phyloP scores from a whole-genome alignment of 495 filamentous ascomycete genomes.

The Xylaria flabelliformis region DNA sequence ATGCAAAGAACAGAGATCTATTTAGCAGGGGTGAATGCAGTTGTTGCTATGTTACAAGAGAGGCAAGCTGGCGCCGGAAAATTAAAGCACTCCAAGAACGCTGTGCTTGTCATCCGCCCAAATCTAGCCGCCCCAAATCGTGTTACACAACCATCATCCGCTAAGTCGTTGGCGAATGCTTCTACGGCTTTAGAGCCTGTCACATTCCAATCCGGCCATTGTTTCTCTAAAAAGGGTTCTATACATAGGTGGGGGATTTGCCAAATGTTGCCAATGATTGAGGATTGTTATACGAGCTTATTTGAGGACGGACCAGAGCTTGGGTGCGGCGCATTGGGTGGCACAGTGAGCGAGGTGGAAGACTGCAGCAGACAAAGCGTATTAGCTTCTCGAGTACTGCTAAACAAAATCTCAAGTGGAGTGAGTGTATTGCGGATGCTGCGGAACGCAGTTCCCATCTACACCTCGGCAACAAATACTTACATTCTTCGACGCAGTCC shows the following conservation, averaged over 20 bases:
- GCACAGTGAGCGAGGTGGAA: slow-evolving; percentile 98
- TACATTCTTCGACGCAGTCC: slow-evolving; percentile 99
- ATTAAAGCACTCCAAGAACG: slow-evolving; percentile 6
- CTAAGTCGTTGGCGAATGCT: slow-evolving; percentile 20
- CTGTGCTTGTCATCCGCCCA: slow-evolving; percentile 30
- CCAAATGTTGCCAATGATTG: slow-evolving; percentile 9
- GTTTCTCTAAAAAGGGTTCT: slow-evolving; percentile 27
- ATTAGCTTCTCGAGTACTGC: slow-evolving; percentile 27
- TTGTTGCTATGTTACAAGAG: slow-evolving; percentile 40
- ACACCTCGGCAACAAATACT: slow-evolving; percentile 46
- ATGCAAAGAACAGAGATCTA: slow-evolving; percentile 38
- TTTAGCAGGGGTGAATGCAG: slow-evolving; percentile 35
- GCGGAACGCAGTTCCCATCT: background rate
- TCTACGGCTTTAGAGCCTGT: slow-evolving; percentile 6
- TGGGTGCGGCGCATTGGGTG: slow-evolving; percentile 88
- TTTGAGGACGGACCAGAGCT: slow-evolving; percentile 89
- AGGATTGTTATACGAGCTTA: slow-evolving; percentile 54
- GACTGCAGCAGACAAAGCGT: slow-evolving; percentile 61
- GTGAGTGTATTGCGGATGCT: slow-evolving; percentile 1
- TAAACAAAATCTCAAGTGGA: slow-evolving; percentile 5
- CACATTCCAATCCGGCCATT: slow-evolving; percentile 25
- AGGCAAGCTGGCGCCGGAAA: slow-evolving; percentile 26
- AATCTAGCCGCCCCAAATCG: slow-evolving; percentile 33
- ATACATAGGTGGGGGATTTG: slow-evolving; percentile 21
- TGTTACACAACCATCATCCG: slow-evolving; percentile 36